A percentile compares a stretch with the other conserved stretches of the same genome.
Evolutionary conservation across 805 yeast species (phyloP).

Genomic region (Monosporozyma servazzii): DNA sequence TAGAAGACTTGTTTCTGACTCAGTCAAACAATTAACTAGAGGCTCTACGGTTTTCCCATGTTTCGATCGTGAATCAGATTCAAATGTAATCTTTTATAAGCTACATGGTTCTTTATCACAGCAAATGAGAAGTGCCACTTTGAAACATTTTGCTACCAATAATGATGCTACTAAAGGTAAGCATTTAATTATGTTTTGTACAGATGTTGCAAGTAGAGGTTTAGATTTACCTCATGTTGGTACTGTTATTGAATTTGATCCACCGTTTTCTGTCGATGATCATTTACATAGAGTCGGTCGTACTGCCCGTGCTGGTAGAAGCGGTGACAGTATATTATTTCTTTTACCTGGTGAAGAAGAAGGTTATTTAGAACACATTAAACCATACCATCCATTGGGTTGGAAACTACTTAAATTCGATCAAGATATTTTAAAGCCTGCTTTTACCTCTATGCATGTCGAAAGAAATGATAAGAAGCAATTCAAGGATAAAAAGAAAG

Average conservation of each 20-base stretch:
- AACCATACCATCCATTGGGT: constrained; percentile 47
- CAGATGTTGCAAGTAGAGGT: constrained; percentile 98
- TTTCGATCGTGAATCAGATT: constrained; percentile 28
- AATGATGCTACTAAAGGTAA: constrained; percentile 34
- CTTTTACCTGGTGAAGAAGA: constrained; percentile 87
- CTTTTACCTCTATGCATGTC: constrained; percentile 25
- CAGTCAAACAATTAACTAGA: constrained; percentile 26
- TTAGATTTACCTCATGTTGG: constrained; percentile 82
- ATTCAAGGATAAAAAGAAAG: constrained; percentile 28
- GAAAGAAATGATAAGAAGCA: constrained; percentile 26
- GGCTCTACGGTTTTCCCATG: constrained; percentile 26
- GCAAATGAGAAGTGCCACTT: constrained; percentile 69
- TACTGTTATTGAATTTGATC: constrained; percentile 84
- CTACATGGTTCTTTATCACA: constrained; percentile 90
- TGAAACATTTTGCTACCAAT: constrained; percentile 47
- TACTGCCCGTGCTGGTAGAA: constrained; percentile 93
- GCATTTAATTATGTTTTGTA: constrained; percentile 72
- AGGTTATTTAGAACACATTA: constrained; percentile 58
- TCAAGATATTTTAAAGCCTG: constrained; percentile 31
- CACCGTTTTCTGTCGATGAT: constrained; percentile 89
- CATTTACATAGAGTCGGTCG: constrained; percentile 96
- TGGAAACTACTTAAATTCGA: constrained; percentile 44
- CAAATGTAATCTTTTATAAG: constrained; percentile 46
- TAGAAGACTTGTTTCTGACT: constrained; percentile 28
- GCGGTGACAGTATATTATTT: constrained; percentile 70